These are phyloP conservation scores for Aspergillus felis DNA, from an alignment of 2,329 filamentous ascomycete species.

Conservation along the genomic window DNA sequence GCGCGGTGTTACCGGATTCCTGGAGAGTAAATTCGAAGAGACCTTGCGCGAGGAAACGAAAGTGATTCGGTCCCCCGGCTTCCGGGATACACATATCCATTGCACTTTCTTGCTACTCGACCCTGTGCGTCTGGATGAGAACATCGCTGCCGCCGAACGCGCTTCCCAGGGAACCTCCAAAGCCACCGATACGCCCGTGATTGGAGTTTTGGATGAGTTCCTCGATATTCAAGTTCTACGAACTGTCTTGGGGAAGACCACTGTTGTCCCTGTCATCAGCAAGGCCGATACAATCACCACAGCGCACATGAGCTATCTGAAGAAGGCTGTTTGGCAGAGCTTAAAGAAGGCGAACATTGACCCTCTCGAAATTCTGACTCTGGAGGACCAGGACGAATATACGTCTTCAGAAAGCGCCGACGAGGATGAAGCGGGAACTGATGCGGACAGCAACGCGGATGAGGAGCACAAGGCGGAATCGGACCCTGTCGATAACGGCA, in stretches of 20 bases:
- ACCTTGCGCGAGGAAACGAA: slow-evolving; percentile 98
- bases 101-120: slow-evolving; percentile 91
- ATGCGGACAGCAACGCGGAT: slow-evolving; percentile 24
- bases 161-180: slow-evolving; percentile 53
- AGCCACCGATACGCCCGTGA: slow-evolving; percentile 35
- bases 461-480: slow-evolving; percentile 18
- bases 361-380: slow-evolving; percentile 77
- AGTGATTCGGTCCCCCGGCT: slow-evolving; percentile 85
- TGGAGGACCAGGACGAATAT: slow-evolving; percentile 70
- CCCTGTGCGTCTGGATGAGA: slow-evolving; percentile 77
- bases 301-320: slow-evolving; percentile 87
- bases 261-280: slow-evolving; percentile 89
- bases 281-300: slow-evolving; percentile 97
- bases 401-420: slow-evolving; percentile 47
- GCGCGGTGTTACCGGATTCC: slow-evolving; percentile 82
- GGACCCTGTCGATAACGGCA: slow-evolving; percentile 12
- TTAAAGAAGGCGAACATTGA: slow-evolving; percentile 83
- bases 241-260: slow-evolving; percentile 86
- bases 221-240: slow-evolving; percentile 88
- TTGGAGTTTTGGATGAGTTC: slow-evolving; percentile 77
- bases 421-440: slow-evolving; percentile 36
- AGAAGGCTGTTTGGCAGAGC: slow-evolving; percentile 84
- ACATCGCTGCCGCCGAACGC: slow-evolving; percentile 65
- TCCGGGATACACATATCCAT: slow-evolving; percentile 95
- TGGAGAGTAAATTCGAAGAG: slow-evolving; percentile 98